Conservation (phyloP, 2,329 filamentous ascomycete genomes). For the Clathrospora elynae region DNA sequence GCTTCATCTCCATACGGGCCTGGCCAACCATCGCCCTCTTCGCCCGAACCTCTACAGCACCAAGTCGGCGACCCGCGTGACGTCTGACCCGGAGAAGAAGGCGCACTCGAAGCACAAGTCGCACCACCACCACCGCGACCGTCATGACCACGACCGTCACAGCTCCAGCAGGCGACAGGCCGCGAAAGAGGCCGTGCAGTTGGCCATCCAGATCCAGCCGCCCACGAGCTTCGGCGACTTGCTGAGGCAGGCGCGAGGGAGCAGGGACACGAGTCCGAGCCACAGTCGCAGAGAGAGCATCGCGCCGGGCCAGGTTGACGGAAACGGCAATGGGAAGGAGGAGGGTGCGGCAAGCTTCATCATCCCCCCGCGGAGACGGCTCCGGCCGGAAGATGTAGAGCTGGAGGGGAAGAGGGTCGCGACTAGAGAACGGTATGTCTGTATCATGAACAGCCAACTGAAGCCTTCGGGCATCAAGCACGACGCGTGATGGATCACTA, state of each 20-base stretch:
- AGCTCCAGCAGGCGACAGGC: slow-evolving; percentile 41
- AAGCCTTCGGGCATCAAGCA: background rate
- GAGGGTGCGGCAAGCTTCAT: slow-evolving; percentile 16
- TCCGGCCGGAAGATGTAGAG: slow-evolving; percentile 49
- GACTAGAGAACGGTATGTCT: slow-evolving; percentile 47
- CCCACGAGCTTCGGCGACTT: slow-evolving; percentile 53
- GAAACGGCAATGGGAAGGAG: slow-evolving; percentile 13
- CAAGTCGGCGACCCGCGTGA: slow-evolving; percentile 31
- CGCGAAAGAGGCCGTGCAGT: slow-evolving; percentile 52
- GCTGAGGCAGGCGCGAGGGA: slow-evolving; percentile 46
- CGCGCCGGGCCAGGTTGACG: slow-evolving; percentile 17
- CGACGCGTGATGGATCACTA: slow-evolving; percentile 13
- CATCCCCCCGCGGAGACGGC: slow-evolving; percentile 30
- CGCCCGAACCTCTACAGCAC: slow-evolving; percentile 33
- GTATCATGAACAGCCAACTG: slow-evolving; percentile 1
- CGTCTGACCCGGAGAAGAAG: slow-evolving; percentile 35
- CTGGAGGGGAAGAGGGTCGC: slow-evolving; percentile 44
- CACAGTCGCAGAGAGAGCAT: slow-evolving; percentile 40
- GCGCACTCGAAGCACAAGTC: slow-evolving; percentile 39
- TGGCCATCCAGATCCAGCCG: slow-evolving; percentile 52
- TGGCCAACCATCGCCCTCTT: slow-evolving; percentile 19
- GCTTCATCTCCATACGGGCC: slow-evolving; percentile 26
- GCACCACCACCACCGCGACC: slow-evolving; percentile 39
- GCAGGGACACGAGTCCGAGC: slow-evolving; percentile 37
- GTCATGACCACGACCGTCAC: slow-evolving; percentile 35